phyloP scores from a whole-genome alignment of 2,329 filamentous ascomycete species.

The Fusarium stilboides region DNA sequence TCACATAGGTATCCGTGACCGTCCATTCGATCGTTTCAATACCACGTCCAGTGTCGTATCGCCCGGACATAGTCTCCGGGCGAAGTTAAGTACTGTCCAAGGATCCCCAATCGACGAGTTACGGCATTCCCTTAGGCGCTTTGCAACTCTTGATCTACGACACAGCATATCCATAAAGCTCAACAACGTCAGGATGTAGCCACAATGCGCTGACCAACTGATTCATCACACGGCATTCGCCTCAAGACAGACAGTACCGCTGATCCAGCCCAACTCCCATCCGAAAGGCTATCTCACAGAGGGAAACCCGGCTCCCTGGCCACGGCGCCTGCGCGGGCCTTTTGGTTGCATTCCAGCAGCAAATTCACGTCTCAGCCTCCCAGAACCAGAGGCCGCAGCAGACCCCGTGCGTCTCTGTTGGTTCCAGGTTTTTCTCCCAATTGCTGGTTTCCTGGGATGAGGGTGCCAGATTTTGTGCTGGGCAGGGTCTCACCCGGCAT shows the following conservation, averaged over 20 bases:
- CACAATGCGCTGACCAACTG: constrained; percentile 22
- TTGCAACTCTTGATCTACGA: neutral
- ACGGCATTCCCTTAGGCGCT: constrained; percentile 17
- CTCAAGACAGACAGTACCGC: neutral
- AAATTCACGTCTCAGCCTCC: constrained; percentile 22
- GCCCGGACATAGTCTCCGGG: constrained; percentile 21
- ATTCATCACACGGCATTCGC: constrained; percentile 2
- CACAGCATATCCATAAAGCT: constrained; percentile 12
- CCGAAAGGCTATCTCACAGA: constrained; percentile 25
- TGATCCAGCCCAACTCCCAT: constrained; percentile 14
- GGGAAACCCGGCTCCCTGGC: constrained; percentile 40
- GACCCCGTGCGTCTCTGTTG: constrained; percentile 22
- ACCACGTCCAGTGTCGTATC: constrained; percentile 26
- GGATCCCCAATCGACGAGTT: constrained; percentile 13
- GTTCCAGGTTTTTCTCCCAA: constrained; percentile 9
- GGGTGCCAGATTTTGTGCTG: neutral
- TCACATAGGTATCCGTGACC: neutral
- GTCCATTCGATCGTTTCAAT: constrained; percentile 14
- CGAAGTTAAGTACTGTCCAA: constrained; percentile 23
- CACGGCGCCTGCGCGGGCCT: constrained; percentile 38
- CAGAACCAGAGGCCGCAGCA: constrained; percentile 2
- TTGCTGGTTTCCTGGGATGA: constrained; percentile 16
- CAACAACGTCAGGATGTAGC: constrained; percentile 12
- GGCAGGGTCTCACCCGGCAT: constrained; percentile 13
- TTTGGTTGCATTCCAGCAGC: constrained; percentile 21